phyloP scores from a whole-genome alignment of 441 rosid species.

The Viola pubescens region DNA sequence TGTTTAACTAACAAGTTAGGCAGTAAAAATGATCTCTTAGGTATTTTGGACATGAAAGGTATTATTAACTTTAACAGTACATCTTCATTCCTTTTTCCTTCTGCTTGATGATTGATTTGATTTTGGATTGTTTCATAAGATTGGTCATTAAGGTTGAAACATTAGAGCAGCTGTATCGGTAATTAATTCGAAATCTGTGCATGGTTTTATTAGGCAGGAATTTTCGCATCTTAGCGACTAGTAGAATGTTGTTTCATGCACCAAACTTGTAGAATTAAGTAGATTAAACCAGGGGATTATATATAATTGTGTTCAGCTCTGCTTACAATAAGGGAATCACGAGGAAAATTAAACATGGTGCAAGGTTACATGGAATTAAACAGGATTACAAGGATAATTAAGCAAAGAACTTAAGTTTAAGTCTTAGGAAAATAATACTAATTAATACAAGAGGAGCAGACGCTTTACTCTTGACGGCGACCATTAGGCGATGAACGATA shows the following conservation, averaged over 20 bases:
- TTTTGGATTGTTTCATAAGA: slow-evolving; percentile 9
- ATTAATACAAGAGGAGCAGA: no score
- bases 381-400: not conserved
- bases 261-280: no score
- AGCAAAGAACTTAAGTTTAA: not conserved
- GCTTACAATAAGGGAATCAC: no score
- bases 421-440: no score
- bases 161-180: not conserved
- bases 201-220: no score
- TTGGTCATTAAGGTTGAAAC: not conserved
- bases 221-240: no score
- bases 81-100: not conserved
- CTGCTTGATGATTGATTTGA: not conserved
- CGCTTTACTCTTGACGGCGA: no score
- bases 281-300: no score
- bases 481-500: not conserved
- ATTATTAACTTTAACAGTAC: slow-evolving; percentile 10
- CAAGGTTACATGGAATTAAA: not conserved
- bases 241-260: no score
- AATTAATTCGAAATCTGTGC: not conserved
- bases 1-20: slow-evolving; percentile 3
- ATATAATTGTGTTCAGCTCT: no score
- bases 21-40: slow-evolving; percentile 1
- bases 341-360: no score
- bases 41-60: not conserved